phyloP scores from a whole-genome alignment of 768 basidiomycete species.

The Sistotremastrum niveocremeum region DNA sequence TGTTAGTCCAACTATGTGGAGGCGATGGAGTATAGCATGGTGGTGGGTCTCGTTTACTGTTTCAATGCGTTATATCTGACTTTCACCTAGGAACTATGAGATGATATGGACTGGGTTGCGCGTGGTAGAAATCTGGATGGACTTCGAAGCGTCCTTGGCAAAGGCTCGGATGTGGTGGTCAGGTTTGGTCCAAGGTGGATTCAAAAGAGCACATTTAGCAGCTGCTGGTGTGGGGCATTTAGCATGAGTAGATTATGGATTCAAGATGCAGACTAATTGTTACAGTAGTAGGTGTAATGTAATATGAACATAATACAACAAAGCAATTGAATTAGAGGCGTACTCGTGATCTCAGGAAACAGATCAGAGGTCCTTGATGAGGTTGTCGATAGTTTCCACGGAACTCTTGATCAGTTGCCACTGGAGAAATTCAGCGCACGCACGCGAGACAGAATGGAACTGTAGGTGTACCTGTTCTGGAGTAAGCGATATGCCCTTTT shows the following conservation, averaged over 20 bases:
- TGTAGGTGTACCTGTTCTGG: constrained; percentile 41
- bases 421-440: constrained; percentile 16
- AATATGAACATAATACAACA: neutral
- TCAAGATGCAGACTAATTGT: constrained; percentile 1
- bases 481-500: constrained; percentile 63
- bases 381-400: constrained; percentile 33
- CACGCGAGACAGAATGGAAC: neutral
- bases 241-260: constrained; percentile 11
- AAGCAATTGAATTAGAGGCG: no score
- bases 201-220: constrained; percentile 54
- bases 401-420: constrained; percentile 44
- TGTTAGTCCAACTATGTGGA: constrained; percentile 31
- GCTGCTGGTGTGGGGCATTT: constrained; percentile 42
- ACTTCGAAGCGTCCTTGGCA: constrained; percentile 40
- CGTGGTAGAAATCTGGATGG: constrained; percentile 48
- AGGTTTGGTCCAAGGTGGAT: constrained; percentile 44
- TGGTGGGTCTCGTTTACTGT: constrained; percentile 34
- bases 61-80: constrained; percentile 3
- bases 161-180: constrained; percentile 50
- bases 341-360: neutral
- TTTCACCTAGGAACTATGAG: constrained; percentile 40
- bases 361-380: constrained; percentile 22
- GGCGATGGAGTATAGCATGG: constrained; percentile 46
- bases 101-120: constrained; percentile 35
- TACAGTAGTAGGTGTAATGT: neutral